Evolutionary conservation across 768 basidiomycete genomes (phyloP).

Genomic region (Kwoniella mangroviensis): DNA sequence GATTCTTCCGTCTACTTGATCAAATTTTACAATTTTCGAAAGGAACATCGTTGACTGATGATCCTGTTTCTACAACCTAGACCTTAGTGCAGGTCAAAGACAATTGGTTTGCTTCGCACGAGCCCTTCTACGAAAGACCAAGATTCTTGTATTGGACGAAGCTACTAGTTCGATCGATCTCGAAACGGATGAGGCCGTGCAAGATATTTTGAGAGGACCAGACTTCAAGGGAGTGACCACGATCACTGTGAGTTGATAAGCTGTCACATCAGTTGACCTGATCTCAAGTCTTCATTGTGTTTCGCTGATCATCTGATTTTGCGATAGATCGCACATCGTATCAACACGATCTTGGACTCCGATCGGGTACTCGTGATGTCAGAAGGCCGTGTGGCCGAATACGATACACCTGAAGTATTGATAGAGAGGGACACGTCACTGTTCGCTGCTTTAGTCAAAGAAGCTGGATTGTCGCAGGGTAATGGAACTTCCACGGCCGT

Average conservation of each 20-base stretch:
- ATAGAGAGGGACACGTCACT: slow-evolving; percentile 61
- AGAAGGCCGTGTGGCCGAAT: slow-evolving; percentile 79
- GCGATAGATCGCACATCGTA: slow-evolving; percentile 44
- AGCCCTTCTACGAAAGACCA: slow-evolving; percentile 79
- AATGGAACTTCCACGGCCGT: not conserved
- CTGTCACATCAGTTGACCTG: too few species aligned
- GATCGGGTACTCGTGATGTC: slow-evolving; percentile 82
- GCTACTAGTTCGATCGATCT: slow-evolving; percentile 86
- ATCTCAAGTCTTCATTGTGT: too few species aligned
- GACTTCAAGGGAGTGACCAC: slow-evolving; percentile 80
- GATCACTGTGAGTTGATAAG: slow-evolving; percentile 61
- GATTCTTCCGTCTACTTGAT: too few species aligned
- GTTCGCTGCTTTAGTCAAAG: slow-evolving; percentile 46
- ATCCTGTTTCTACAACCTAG: slow-evolving; percentile 55
- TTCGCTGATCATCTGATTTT: not conserved
- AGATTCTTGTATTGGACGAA: slow-evolving; percentile 92
- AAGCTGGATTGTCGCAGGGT: slow-evolving; percentile 37
- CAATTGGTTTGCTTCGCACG: slow-evolving; percentile 89
- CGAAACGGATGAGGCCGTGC: slow-evolving; percentile 85
- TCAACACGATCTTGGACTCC: slow-evolving; percentile 72
- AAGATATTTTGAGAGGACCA: slow-evolving; percentile 80
- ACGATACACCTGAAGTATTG: slow-evolving; percentile 71
- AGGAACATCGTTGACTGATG: not conserved
- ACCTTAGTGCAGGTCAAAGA: slow-evolving; percentile 80
- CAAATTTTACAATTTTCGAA: too few species aligned